Evolutionary conservation across 2,329 filamentous ascomycete species (phyloP).

Genomic region (Hypoxylon sp.): DNA sequence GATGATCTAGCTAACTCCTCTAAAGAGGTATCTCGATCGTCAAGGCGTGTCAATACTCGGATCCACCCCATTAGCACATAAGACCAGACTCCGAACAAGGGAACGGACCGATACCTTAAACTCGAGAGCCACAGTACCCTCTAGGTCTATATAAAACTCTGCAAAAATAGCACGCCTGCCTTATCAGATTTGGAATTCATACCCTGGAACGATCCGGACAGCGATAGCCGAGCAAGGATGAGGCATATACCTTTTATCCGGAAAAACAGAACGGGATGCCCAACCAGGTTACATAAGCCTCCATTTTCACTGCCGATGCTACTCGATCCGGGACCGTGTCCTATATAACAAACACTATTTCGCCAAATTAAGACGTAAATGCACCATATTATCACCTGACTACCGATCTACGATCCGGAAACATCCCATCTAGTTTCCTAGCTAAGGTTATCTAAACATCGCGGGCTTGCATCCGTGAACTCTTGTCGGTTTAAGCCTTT

Average conservation of each 20-base stretch:
- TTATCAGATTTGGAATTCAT: constrained; percentile 37
- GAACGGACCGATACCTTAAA: constrained; percentile 13
- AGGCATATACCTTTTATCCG: constrained; percentile 28
- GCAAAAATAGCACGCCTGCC: neutral
- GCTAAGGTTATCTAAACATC: constrained; percentile 6
- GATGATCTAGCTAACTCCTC: too few relatives aligned
- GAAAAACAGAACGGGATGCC: constrained; percentile 12
- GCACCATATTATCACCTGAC: constrained; percentile 30
- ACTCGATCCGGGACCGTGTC: constrained; percentile 8
- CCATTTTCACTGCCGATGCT: constrained; percentile 33
- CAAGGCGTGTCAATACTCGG: neutral
- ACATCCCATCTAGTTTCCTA: neutral
- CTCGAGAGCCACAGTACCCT: neutral
- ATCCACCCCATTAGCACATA: neutral
- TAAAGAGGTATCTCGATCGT: neutral
- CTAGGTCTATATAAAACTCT: neutral
- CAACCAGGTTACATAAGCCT: constrained; percentile 26
- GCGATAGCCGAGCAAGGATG: constrained; percentile 12
- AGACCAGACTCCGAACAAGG: neutral
- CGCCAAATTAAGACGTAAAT: constrained; percentile 19
- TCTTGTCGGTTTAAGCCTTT: neutral
- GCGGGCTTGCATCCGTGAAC: neutral
- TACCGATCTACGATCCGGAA: constrained; percentile 9
- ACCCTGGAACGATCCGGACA: neutral
- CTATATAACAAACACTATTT: constrained; percentile 19